These are phyloP conservation scores for Boletus rufocinnamomeus DNA, from an alignment of 768 basidiomycete species.

Conservation along the genomic window DNA sequence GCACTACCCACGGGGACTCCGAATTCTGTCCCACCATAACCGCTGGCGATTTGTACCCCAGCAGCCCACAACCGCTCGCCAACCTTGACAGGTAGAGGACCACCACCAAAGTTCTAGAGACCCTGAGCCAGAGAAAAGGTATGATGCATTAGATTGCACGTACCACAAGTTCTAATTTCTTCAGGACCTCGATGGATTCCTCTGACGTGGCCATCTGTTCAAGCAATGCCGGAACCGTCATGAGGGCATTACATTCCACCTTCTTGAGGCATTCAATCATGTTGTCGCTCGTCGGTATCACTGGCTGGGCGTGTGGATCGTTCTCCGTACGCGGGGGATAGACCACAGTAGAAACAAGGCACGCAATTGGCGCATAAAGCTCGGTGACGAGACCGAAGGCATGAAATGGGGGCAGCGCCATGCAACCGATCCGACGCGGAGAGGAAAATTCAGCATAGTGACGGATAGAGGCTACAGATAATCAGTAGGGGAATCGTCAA, in stretches of 20 bases:
- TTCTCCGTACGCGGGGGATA: slow-evolving; percentile 31
- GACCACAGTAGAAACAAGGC: slow-evolving; percentile 19
- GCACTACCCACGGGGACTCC: slow-evolving; percentile 11
- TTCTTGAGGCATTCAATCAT: slow-evolving; percentile 38
- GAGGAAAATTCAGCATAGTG: slow-evolving; percentile 6
- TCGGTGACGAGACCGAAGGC: slow-evolving; percentile 17
- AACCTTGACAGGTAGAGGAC: slow-evolving; percentile 36
- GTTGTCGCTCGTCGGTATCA: slow-evolving; percentile 42
- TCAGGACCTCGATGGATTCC: slow-evolving; percentile 28
- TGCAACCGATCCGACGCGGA: slow-evolving; percentile 22
- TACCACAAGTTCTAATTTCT: slow-evolving; percentile 33
- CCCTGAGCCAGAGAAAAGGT: background rate
- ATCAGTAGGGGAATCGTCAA: background rate
- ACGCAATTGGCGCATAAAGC: slow-evolving; percentile 25
- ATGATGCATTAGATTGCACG: slow-evolving; percentile 1
- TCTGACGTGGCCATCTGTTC: slow-evolving; percentile 37
- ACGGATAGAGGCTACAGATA: slow-evolving; percentile 4
- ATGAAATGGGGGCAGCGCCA: slow-evolving; percentile 34
- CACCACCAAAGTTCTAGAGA: slow-evolving; percentile 41
- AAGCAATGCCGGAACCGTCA: slow-evolving; percentile 42
- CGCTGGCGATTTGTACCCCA: slow-evolving; percentile 35
- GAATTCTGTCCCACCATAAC: slow-evolving; percentile 42
- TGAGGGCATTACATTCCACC: slow-evolving; percentile 32
- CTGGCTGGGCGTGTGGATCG: slow-evolving; percentile 31
- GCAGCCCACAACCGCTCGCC: slow-evolving; percentile 37